These are phyloP conservation scores for Acrocalymma vagum DNA, from an alignment of 2,329 filamentous ascomycete species.

Conservation along the genomic window DNA sequence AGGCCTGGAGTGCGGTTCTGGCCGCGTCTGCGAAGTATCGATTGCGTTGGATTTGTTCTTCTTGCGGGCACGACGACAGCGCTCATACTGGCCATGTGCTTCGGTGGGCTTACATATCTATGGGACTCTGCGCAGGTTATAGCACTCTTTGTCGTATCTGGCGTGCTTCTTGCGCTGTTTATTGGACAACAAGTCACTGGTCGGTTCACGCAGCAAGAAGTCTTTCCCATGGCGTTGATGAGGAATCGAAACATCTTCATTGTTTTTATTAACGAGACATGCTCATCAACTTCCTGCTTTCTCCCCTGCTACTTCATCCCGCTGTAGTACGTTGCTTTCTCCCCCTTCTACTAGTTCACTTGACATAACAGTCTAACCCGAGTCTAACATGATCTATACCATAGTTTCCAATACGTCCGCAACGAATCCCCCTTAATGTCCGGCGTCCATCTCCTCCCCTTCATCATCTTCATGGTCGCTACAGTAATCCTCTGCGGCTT, in stretches of 20 bases:
- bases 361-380: too few species aligned
- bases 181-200: too few species aligned
- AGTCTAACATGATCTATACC: too few species aligned
- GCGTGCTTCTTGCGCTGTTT: too few species aligned
- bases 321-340: too few species aligned
- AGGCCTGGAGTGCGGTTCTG: constrained; percentile 1
- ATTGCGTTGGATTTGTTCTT: constrained; percentile 53
- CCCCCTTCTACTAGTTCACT: too few species aligned
- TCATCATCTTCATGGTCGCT: too few species aligned
- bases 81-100: constrained; percentile 59
- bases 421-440: too few species aligned
- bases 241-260: not conserved
- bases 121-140: constrained; percentile 59
- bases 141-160: constrained; percentile 56
- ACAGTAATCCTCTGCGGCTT: constrained; percentile 23
- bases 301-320: constrained; percentile 14
- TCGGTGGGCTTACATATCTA: constrained; percentile 58
- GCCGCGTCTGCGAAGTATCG: constrained; percentile 11
- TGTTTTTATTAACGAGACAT: not conserved
- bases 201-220: too few species aligned
- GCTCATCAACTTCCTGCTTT: not conserved
- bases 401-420: too few species aligned
- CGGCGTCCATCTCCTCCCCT: too few species aligned
- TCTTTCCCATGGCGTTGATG: too few species aligned
- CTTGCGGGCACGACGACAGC: constrained; percentile 38